Evolutionary conservation across 495 filamentous ascomycete genomes (phyloP).

Genomic region (Melanomma pulvis-pyrius): DNA sequence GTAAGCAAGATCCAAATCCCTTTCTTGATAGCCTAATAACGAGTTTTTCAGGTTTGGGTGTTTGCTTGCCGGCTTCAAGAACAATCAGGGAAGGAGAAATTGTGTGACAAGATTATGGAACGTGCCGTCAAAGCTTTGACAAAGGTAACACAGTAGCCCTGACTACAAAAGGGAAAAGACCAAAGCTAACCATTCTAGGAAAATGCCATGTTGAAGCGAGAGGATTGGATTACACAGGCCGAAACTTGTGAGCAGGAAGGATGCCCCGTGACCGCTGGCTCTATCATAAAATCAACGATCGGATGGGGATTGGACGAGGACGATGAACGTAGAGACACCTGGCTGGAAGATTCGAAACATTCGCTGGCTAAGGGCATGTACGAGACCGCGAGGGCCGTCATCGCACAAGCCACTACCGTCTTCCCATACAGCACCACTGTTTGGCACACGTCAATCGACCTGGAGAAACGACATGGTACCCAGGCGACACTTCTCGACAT

Average conservation of each 20-base stretch:
- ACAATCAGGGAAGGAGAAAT: conserved; percentile 73
- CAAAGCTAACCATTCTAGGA: too few relatives aligned
- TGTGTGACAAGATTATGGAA: conserved; percentile 84
- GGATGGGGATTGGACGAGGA: conserved; percentile 95
- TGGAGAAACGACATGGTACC: conserved; percentile 87
- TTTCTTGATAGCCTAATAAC: too few relatives aligned
- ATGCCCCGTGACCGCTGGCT: conserved; percentile 79
- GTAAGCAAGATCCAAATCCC: not conserved
- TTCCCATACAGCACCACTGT: conserved; percentile 81
- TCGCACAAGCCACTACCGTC: conserved; percentile 83
- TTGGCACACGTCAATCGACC: conserved; percentile 86
- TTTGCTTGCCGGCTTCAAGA: conserved; percentile 90
- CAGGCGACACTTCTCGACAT: conserved; percentile 81
- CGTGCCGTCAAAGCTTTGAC: conserved; percentile 88
- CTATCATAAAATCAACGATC: conserved; percentile 89
- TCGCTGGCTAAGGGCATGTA: conserved; percentile 77
- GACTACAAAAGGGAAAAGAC: too few relatives aligned
- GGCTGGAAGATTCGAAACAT: conserved; percentile 86
- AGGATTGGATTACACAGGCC: conserved; percentile 95
- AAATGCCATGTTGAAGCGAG: conserved; percentile 92
- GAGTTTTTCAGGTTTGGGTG: conserved; percentile 84
- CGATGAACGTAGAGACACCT: conserved; percentile 91
- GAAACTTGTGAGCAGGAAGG: conserved; percentile 95
- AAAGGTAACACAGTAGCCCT: too few relatives aligned
- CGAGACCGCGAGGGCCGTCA: conserved; percentile 90